phyloP scores from a whole-genome alignment of 306 rosid species.

The Cucurbita argyrosperma region DNA sequence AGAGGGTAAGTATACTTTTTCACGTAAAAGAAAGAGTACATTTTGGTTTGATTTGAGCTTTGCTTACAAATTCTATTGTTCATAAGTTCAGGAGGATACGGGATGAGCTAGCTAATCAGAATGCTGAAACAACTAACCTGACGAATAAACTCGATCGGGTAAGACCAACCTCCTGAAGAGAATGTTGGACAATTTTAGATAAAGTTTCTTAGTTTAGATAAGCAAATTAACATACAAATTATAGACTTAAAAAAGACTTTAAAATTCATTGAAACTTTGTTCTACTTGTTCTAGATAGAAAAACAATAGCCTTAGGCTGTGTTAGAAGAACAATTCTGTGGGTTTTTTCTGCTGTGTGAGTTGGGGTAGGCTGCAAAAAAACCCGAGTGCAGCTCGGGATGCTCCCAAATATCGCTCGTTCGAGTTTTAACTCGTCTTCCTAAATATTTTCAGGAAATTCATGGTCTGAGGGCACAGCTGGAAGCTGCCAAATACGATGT shows the following conservation, averaged over 20 bases:
- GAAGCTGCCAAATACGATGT: constrained; percentile 97
- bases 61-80: not conserved
- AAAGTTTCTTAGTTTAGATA: not conserved
- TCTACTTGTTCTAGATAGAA: not conserved
- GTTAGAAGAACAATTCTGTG: too few relatives aligned
- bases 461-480: constrained; percentile 68
- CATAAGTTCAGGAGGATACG: constrained; percentile 60
- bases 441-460: constrained; percentile 52
- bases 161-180: constrained; percentile 9
- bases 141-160: constrained; percentile 92
- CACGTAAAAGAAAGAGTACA: not conserved
- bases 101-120: constrained; percentile 78
- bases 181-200: not conserved
- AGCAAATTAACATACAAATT: not conserved
- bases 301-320: too few relatives aligned
- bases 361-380: too few relatives aligned
- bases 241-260: not conserved
- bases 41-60: not conserved
- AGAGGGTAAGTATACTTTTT: constrained; percentile 44
- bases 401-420: too few relatives aligned
- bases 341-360: too few relatives aligned
- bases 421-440: not conserved
- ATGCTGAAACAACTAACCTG: constrained; percentile 69
- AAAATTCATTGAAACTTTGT: not conserved
- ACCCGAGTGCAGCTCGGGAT: too few relatives aligned